Evolutionary conservation across 2,329 filamentous ascomycete species (phyloP), one percentile per base, ranked within the genome.

Genomic region (Ophiocordyceps camponoti-saundersi): DNA sequence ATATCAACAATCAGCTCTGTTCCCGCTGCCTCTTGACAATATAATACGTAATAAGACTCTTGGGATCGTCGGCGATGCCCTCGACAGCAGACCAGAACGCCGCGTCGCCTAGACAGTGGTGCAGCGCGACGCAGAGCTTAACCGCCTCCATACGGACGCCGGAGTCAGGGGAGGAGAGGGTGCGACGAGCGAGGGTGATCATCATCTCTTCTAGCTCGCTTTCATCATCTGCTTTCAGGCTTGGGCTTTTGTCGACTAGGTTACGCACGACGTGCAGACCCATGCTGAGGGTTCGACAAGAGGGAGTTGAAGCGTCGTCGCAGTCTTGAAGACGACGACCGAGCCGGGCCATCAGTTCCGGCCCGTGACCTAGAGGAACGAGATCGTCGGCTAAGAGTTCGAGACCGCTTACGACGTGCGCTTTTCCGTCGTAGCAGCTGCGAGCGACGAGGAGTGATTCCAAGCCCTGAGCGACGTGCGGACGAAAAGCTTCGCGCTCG

Each of bases 41-140:
- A 61, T 88, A 89, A 59, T 89, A 89, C 11, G 82, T 88, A 55
- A 89, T 79, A 50, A 89, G 61, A 53, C 80, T 87, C 67, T 86
- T 77, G 21, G 82, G 77, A 52, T 85, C 82, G 52, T 87, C 82
- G 56, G 76, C 74, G 30, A 84, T 70, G 11, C 66, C 72, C 48
- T 70, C 75, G 55, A 88, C 68, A 22, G 72, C 71, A 32, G 72
- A 72, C 84, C 84, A 90, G 58, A 89, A 89, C 29, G 56, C 57
- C 11, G 56, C 61, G 47, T 80, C 77, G 13, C 78, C 77, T 10
- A 82, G 69, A 12, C 73, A 63, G 44, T 71, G 68, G 58, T 88
- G 82, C 50, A 88, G 64, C 49, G 80, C 77, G 23, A 87, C 79
- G 55, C 83, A 87, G n/a, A 88, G 70, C 58, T 85, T 79, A 43